These are phyloP conservation scores for Monosporascus sp. DNA, from an alignment of 2,329 filamentous ascomycete genomes.

Conservation along the genomic window DNA sequence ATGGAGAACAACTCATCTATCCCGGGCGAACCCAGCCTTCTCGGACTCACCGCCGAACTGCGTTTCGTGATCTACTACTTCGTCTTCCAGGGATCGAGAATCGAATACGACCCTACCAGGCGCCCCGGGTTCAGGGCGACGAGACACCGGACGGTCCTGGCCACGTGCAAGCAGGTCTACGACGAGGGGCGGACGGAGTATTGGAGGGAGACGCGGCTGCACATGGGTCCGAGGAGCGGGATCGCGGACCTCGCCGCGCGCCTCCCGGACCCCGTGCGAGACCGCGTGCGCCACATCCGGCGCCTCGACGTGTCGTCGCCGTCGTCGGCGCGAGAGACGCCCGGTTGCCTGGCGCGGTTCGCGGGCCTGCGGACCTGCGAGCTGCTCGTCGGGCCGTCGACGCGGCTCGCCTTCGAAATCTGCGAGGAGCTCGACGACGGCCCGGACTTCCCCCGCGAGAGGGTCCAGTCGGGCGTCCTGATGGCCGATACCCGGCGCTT, in stretches of 20 bases:
- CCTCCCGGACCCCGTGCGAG: neutral
- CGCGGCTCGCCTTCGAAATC: neutral
- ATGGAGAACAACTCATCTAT: too few species aligned
- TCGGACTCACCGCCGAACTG: neutral
- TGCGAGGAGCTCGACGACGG: neutral
- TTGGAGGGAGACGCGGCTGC: neutral
- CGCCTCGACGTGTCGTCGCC: neutral
- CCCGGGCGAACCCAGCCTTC: neutral
- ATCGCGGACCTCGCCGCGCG: neutral
- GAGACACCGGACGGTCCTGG: neutral
- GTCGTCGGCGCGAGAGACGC: too few species aligned
- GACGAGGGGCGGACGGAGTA: neutral
- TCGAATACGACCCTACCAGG: neutral
- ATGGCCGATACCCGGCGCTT: neutral
- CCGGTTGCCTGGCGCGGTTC: neutral
- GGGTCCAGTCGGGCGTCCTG: too few species aligned
- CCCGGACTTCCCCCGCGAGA: neutral
- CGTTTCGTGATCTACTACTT: neutral
- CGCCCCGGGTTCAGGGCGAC: neutral
- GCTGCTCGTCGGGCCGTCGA: neutral
- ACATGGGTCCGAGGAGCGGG: neutral
- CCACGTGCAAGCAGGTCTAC: neutral
- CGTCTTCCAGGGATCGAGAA: neutral
- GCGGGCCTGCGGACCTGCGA: neutral
- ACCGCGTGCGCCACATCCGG: neutral